Base-by-base conservation (phyloP, 441 rosid genomes). In the Capsella rubella region DNA sequence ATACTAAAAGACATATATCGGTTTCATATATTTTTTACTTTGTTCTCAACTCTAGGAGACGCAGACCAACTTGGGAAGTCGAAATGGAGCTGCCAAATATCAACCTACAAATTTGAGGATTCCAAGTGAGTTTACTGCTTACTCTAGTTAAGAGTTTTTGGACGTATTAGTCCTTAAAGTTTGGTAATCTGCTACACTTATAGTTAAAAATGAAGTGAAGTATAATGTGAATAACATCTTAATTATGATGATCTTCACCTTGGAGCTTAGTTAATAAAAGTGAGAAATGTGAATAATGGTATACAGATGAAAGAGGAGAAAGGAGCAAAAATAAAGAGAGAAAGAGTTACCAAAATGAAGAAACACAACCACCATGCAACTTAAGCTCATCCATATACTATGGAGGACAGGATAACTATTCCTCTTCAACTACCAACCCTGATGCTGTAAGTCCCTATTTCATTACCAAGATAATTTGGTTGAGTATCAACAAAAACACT, bases 391-490 rank as follows among this genome's bases (percentile, higher is more conserved):
- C 98, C 10, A 91, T 94, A 61, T 83, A 84, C 83, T 94, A 94
- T 76, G 98, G 98, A 31, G 98, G 98, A 67, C 98, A 89, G 77
- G 97, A 94, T 50, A 85, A 86, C 79, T 94, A 89, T 78, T 82
- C 93, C 49, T 82, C 91, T 32, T 77, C 76, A 62, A 45, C 77
- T 21, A 77, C 63, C 42, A 27, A 27, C 27, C 62, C 65, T 40
- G 18, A 71, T 77, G 12, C 25, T 66, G 80, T 77, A 59, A 72
- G 73, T 66, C 51, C 29, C 29, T 29, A 25, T 39, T 47, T 35
- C 32, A 8, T 35, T 45, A 55, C 71, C 42, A 34, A 45, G 6
- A 15, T 5, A 6, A 3, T 14, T 74, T 28, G 14, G 37, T 39
- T 50, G 45, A 49, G 42, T 59, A 59, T 73, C 18, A 10, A 51